These are phyloP conservation scores for Annulohypoxylon moriforme DNA, from an alignment of 495 filamentous ascomycete species.

Conservation along the genomic window DNA sequence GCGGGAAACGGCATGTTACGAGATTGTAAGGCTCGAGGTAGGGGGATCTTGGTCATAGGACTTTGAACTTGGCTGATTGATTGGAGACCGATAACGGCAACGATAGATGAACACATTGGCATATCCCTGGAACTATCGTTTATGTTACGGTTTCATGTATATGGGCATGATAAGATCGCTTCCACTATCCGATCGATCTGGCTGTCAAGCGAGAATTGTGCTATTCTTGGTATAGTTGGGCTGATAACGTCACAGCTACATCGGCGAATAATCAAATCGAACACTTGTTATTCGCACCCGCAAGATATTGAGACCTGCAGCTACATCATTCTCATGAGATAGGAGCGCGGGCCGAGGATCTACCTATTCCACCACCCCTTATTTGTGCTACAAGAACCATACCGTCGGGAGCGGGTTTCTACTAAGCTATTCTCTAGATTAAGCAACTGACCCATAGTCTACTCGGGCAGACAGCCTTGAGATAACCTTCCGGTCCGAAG, in stretches of 20 bases:
- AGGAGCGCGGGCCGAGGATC: conserved; percentile 28
- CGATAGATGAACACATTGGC: background rate
- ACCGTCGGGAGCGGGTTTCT: conserved; percentile 2
- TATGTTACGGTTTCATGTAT: conserved; percentile 2
- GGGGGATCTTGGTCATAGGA: background rate
- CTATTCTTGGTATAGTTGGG: background rate
- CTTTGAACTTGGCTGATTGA: background rate
- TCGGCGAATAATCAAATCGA: conserved; percentile 15
- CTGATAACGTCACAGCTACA: conserved; percentile 15
- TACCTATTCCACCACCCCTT: background rate
- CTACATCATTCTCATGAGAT: background rate
- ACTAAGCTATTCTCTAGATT: background rate
- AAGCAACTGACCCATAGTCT: background rate
- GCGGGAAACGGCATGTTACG: conserved; percentile 21
- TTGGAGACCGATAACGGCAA: background rate
- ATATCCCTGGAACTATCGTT: too few relatives aligned
- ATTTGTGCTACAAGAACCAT: background rate
- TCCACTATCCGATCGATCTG: conserved; percentile 10
- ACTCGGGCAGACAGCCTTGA: background rate
- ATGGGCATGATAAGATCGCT: conserved; percentile 21
- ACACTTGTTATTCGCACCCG: background rate
- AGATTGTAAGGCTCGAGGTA: too few relatives aligned
- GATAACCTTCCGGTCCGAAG: conserved; percentile 10
- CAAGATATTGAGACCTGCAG: background rate
- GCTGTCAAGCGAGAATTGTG: background rate